Evolutionary conservation across 1,284 basidiomycete species (phyloP).

Genomic region (Exsudoporus floridanus): DNA sequence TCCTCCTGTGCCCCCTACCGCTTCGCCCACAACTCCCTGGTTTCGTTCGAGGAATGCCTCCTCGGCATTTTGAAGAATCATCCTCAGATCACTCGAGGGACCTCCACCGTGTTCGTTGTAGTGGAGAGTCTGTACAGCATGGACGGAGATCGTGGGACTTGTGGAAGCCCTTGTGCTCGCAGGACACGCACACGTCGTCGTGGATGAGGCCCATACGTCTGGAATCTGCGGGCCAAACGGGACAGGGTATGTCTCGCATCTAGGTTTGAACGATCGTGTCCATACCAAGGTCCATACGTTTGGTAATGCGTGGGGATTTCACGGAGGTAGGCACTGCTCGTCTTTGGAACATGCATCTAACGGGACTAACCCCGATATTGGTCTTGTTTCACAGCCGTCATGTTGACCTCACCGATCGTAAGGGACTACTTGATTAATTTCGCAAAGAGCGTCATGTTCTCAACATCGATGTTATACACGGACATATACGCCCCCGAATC

Average conservation of each 20-base stretch:
- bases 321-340: conserved; percentile 63
- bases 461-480: conserved; percentile 48
- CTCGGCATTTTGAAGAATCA: conserved; percentile 27
- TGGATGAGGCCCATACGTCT: conserved; percentile 61
- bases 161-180: conserved; percentile 37
- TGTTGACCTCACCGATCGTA: conserved; percentile 47
- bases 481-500: conserved; percentile 45
- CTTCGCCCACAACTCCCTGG: conserved; percentile 51
- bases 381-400: conserved; percentile 40
- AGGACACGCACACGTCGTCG: conserved; percentile 39
- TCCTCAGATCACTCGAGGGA: conserved; percentile 21
- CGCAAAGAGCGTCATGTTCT: conserved; percentile 57
- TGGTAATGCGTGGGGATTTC: conserved; percentile 56
- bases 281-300: conserved; percentile 52
- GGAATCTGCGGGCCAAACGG: conserved; percentile 48
- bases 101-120: conserved; percentile 47
- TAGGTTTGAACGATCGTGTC: conserved; percentile 40
- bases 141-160: conserved; percentile 52
- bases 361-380: not conserved
- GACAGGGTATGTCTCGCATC: conserved; percentile 37
- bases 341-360: too few species aligned
- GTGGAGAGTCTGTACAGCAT: conserved; percentile 64
- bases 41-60: conserved; percentile 26
- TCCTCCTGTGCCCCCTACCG: conserved; percentile 34
- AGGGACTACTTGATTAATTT: conserved; percentile 61